Conservation (phyloP, 257 asterid species). For the Ilex aquifolium region DNA sequence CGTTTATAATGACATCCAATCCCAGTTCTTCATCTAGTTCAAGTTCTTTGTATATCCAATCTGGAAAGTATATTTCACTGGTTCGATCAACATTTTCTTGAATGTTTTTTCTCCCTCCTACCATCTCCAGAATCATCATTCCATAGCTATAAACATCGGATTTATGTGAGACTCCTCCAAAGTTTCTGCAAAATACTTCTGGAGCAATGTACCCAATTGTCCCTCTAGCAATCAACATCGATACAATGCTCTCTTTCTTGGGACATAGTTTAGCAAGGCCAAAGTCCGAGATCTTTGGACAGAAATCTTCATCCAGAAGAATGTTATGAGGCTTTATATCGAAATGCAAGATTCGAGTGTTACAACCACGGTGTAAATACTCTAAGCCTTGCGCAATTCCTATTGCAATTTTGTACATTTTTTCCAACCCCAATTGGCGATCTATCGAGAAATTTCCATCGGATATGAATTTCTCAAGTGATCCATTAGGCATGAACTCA, state of each 20-base stretch:
- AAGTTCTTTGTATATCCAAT: neutral
- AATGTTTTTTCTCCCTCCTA: neutral
- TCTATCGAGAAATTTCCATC: neutral
- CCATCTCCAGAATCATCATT: neutral
- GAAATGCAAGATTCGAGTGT: neutral
- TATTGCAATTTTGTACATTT: neutral
- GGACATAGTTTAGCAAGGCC: neutral
- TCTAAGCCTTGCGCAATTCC: neutral
- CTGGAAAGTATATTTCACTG: neutral
- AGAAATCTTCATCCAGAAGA: neutral
- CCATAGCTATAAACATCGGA: conserved; percentile 1
- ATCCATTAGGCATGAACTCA: conserved; percentile 61
- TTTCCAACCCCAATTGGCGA: neutral
- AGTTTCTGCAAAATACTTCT: neutral
- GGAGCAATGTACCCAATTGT: neutral
- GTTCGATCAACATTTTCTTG: neutral
- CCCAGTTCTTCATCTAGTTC: neutral
- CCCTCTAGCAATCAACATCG: neutral
- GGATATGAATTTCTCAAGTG: conserved; percentile 51
- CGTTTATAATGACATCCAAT: neutral
- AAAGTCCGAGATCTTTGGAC: neutral
- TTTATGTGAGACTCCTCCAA: neutral
- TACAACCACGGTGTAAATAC: neutral
- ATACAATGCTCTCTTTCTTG: neutral
- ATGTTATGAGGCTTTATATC: neutral